Base-by-base conservation (phyloP, 768 basidiomycete genomes). In the Leccinum subgranulosum region DNA sequence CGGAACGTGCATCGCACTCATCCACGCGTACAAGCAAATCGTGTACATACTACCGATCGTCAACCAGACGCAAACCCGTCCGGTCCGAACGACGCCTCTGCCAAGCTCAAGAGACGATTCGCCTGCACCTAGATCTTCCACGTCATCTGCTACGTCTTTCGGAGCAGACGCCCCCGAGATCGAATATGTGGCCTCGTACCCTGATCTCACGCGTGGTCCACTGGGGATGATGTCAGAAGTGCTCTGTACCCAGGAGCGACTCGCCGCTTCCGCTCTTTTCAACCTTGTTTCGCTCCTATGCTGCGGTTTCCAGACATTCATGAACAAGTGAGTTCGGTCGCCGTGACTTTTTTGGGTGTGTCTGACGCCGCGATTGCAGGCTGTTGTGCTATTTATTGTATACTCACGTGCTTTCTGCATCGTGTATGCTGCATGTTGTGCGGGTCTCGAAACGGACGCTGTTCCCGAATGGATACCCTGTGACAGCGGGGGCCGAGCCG, bases 391-490 rank as follows among this genome's bases (percentile, higher is more conserved):
- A 89, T 66, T 65, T 91, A 50, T 74, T 97, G 49, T 77, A 79
- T 60, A 76, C 76, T 0, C 72, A 79, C 19, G 73, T 88, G 55
- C 76, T 83, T 25, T 80, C 84, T 1, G 75, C 83, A 6, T 59
- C 75, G 6, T 79, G 81, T 51, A 69, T 91, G 25, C 77, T 87
- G 19, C 76, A 75, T 31, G 69, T 81, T 27, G 75, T 85, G 36
- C 80, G 83, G 36, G 66, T 79, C 5, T 74, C 84, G 14, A 92
- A 90, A 64, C 79, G 79, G 9, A 81, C 87, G 8, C 77, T 98
- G 27, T 98, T 96, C 68, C 95, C 96, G 4, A 85, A 86, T 60
- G 95, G 96, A 14, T 92, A 92, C 73, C 94, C 93, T 1, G 90
- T 82, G 0, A 84, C 86, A 0, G 72, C 85, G 1, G 84, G 88